phyloP scores from a whole-genome alignment of 163 green algal genomes.

The Scenedesmus sp. region DNA sequence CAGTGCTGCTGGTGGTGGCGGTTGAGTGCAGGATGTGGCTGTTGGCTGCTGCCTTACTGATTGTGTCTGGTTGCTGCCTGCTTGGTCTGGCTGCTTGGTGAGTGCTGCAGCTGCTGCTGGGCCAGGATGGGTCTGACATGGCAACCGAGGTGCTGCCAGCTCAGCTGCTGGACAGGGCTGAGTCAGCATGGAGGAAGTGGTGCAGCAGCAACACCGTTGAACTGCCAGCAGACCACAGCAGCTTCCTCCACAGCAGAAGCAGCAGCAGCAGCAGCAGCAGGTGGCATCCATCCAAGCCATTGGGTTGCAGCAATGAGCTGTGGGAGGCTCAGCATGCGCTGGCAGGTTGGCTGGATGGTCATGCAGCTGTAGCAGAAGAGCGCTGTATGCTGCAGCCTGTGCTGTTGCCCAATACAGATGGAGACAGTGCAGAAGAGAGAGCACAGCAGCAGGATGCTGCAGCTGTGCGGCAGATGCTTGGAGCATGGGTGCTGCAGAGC shows the following conservation, averaged over 20 bases:
- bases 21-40: no score
- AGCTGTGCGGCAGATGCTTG: not conserved
- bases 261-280: slow-evolving; percentile 39
- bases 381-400: not conserved
- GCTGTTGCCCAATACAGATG: not conserved
- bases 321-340: not conserved
- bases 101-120: not conserved
- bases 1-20: no score
- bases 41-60: no score
- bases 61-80: not conserved
- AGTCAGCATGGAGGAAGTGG: slow-evolving; percentile 30
- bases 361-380: not conserved
- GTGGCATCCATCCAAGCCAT: not conserved
- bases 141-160: slow-evolving; percentile 22
- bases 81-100: not conserved
- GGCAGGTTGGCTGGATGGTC: not conserved
- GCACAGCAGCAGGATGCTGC: not conserved
- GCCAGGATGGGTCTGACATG: slow-evolving; percentile 20
- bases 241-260: slow-evolving; percentile 17
- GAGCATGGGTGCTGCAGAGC: not conserved
- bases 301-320: not conserved
- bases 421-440: not conserved
- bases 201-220: slow-evolving; percentile 1
- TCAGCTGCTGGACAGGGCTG: not conserved
- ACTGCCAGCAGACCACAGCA: not conserved